phyloP scores from a whole-genome alignment of 805 yeast genomes.

The Myxozyma neglecta region DNA sequence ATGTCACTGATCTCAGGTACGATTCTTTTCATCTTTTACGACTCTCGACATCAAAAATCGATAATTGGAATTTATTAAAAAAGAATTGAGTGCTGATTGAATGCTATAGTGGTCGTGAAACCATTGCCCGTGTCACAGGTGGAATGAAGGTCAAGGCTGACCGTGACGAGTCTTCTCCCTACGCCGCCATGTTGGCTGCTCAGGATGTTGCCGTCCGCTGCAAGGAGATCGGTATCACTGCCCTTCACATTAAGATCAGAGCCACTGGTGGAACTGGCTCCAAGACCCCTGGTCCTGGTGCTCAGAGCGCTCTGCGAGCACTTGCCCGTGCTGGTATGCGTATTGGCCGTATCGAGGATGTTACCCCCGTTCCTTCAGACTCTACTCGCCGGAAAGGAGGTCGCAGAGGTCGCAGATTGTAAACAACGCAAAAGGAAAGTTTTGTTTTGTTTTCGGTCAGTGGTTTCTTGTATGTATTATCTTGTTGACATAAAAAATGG shows the following conservation, averaged over 20 bases:
- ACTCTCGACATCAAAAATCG: neutral
- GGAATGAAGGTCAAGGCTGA: conserved; percentile 99
- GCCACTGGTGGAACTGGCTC: conserved; percentile 99
- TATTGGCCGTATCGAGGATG: conserved; percentile 99
- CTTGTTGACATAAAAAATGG: conserved; percentile 15
- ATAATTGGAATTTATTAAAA: neutral
- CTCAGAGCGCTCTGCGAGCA: conserved; percentile 96
- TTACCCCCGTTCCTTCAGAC: conserved; percentile 99
- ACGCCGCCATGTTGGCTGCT: conserved; percentile 99
- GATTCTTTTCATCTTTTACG: neutral
- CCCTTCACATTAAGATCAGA: conserved; percentile 99
- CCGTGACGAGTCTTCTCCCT: conserved; percentile 99
- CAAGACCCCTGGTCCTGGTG: conserved; percentile 95
- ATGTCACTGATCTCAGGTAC: conserved; percentile 82
- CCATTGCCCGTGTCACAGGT: conserved; percentile 99
- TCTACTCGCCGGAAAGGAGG: conserved; percentile 99
- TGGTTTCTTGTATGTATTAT: conserved; percentile 15
- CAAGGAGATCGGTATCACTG: conserved; percentile 99
- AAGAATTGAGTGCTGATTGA: neutral
- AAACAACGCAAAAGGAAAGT: conserved; percentile 35
- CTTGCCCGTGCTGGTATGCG: conserved; percentile 99
- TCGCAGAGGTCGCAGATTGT: conserved; percentile 99
- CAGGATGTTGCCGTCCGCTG: conserved; percentile 99
- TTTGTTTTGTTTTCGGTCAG: conserved; percentile 2
- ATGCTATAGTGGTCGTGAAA: conserved; percentile 89